These are phyloP conservation scores for Podospora anserina DNA, from an alignment of 495 filamentous ascomycete genomes.

Conservation along the genomic window DNA sequence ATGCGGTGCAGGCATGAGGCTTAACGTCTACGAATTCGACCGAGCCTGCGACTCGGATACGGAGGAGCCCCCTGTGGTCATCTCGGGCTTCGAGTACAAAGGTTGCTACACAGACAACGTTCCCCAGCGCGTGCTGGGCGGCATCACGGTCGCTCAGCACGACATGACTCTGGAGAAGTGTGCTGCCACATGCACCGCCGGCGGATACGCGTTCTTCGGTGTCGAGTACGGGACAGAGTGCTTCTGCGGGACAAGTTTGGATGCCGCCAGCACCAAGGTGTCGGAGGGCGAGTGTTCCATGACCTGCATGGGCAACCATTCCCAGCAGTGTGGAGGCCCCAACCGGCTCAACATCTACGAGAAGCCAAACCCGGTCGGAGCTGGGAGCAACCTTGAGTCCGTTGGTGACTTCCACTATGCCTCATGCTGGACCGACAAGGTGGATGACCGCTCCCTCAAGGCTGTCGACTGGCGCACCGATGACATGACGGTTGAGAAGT, in stretches of 20 bases:
- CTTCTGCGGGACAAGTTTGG: conserved; percentile 18
- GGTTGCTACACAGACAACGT: conserved; percentile 15
- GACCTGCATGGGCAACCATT: conserved; percentile 10
- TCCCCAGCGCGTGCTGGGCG: not conserved
- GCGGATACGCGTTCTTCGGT: conserved; percentile 17
- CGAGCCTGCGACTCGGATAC: too few species aligned
- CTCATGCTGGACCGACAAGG: conserved; percentile 39
- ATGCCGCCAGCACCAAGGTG: not conserved
- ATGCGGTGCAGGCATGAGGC: conserved; percentile 33
- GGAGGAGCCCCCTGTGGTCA: conserved; percentile 9
- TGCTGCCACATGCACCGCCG: conserved; percentile 17
- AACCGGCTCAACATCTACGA: conserved; percentile 21
- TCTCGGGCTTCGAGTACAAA: conserved; percentile 6
- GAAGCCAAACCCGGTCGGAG: conserved; percentile 5
- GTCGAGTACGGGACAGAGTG: conserved; percentile 22
- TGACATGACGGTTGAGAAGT: conserved; percentile 35
- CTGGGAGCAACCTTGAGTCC: conserved; percentile 23
- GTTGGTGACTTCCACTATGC: conserved; percentile 28
- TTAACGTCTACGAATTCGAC: conserved; percentile 36
- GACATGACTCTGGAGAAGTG: conserved; percentile 33
- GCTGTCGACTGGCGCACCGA: conserved; percentile 14
- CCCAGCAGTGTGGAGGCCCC: conserved; percentile 7
- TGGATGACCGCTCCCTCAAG: conserved; percentile 24
- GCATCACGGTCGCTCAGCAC: not conserved
- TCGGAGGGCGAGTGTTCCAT: conserved; percentile 15